A percentile compares a stretch with the other conserved stretches of the same genome.
Evolutionary conservation across 257 asterid species (phyloP).

Genomic region (Gentiana dahurica): DNA sequence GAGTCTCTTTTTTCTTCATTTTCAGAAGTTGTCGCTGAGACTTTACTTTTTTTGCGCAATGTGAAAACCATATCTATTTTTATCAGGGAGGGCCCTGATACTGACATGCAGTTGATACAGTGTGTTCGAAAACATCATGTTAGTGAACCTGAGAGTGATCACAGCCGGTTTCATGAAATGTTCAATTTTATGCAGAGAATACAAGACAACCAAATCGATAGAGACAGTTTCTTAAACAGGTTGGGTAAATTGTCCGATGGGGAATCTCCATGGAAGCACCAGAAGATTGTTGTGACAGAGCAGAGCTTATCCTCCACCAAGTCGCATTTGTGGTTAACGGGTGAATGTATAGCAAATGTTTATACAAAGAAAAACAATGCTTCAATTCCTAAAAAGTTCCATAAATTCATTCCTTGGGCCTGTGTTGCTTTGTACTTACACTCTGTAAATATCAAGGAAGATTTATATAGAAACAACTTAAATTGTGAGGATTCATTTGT

Average conservation of each 20-base stretch:
- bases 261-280: conserved; percentile 75
- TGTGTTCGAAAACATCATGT: conserved; percentile 53
- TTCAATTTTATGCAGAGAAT: conserved; percentile 55
- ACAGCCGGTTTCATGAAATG: conserved; percentile 50
- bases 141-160: conserved; percentile 50
- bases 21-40: conserved; percentile 69
- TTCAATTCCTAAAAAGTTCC: conserved; percentile 37
- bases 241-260: conserved; percentile 42
- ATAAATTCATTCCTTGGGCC: conserved; percentile 82
- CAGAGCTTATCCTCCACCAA: conserved; percentile 44
- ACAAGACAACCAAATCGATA: conserved; percentile 42
- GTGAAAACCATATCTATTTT: conserved; percentile 71
- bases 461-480: conserved; percentile 18
- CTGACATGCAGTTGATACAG: conserved; percentile 83
- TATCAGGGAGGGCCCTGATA: conserved; percentile 69
- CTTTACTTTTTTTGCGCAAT: conserved; percentile 72
- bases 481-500: conserved; percentile 23
- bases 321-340: conserved; percentile 71
- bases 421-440: conserved; percentile 72
- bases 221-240: conserved; percentile 58
- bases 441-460: conserved; percentile 33
- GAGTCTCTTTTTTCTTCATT: conserved; percentile 72
- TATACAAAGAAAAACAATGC: conserved; percentile 34
- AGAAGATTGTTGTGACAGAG: conserved; percentile 77
- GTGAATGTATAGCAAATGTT: conserved; percentile 64